These are phyloP conservation scores for Orbilia quercus DNA, from an alignment of 2,329 filamentous ascomycete species.

Conservation along the genomic window DNA sequence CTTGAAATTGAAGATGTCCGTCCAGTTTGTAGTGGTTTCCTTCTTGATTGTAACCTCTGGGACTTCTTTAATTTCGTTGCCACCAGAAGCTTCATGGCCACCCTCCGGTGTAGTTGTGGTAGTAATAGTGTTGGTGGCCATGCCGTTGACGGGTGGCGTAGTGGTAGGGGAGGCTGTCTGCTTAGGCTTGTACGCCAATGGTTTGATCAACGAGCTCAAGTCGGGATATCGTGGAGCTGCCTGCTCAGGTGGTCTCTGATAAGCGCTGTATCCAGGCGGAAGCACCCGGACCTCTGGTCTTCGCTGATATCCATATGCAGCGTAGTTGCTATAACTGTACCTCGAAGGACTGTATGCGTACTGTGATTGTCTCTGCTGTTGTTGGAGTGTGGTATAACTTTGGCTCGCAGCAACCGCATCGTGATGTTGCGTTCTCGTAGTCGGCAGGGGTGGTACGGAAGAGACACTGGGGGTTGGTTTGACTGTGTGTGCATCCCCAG, in stretches of 20 bases:
- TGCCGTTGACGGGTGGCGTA: not conserved
- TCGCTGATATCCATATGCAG: constrained; percentile 32
- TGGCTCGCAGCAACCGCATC: constrained; percentile 3
- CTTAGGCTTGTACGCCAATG: constrained; percentile 39
- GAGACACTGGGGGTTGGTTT: constrained; percentile 20
- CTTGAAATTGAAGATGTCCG: constrained; percentile 39
- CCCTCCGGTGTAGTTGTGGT: not conserved
- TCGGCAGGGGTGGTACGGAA: constrained; percentile 11
- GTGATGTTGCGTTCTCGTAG: constrained; percentile 9
- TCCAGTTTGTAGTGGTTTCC: constrained; percentile 8
- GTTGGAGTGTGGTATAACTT: constrained; percentile 11
- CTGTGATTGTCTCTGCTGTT: constrained; percentile 18
- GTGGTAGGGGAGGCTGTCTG: not conserved
- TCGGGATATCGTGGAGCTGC: constrained; percentile 23
- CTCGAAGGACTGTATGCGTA: constrained; percentile 35
- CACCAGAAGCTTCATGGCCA: not conserved
- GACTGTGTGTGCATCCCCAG: constrained; percentile 21
- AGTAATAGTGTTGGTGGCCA: no score
- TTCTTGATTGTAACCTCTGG: constrained; percentile 2
- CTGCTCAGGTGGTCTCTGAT: constrained; percentile 24
- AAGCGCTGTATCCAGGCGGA: constrained; percentile 44
- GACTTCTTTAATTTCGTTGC: not conserved
- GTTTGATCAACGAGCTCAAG: constrained; percentile 42
- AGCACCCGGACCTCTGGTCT: constrained; percentile 38
- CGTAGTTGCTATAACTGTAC: constrained; percentile 36